Conservation (phyloP, 2,329 filamentous ascomycete genomes). For the Stromatinia cepivora region DNA sequence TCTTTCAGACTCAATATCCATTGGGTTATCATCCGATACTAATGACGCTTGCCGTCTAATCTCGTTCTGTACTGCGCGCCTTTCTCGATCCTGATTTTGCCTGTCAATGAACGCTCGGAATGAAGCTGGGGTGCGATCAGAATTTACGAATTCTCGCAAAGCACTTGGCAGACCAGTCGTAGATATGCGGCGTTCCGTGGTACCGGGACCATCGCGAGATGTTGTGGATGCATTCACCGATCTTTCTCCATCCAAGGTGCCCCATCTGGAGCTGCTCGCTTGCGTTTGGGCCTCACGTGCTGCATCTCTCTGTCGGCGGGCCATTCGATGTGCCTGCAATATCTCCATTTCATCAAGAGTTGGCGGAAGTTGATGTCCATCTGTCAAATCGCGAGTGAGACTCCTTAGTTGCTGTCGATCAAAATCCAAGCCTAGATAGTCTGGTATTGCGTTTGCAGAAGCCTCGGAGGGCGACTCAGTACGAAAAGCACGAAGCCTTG, state of each 20-base stretch:
- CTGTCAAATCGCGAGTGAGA: slow-evolving; percentile 38
- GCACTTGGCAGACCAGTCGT: slow-evolving; percentile 34
- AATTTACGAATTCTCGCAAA: slow-evolving; percentile 39
- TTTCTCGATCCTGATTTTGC: slow-evolving; percentile 41
- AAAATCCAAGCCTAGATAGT: slow-evolving; percentile 36
- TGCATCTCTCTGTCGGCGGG: slow-evolving; percentile 48
- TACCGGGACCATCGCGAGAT: slow-evolving; percentile 24
- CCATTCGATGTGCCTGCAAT: slow-evolving; percentile 56
- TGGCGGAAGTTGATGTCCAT: slow-evolving; percentile 53
- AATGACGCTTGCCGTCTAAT: slow-evolving; percentile 35
- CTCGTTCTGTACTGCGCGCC: slow-evolving; percentile 32
- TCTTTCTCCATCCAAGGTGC: slow-evolving; percentile 27
- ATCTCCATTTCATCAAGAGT: slow-evolving; percentile 57
- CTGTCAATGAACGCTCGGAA: slow-evolving; percentile 41
- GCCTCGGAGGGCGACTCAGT: slow-evolving; percentile 32
- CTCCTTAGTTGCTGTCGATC: slow-evolving; percentile 37
- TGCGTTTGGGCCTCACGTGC: slow-evolving; percentile 32
- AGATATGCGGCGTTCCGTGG: slow-evolving; percentile 31
- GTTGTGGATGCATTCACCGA: slow-evolving; percentile 19
- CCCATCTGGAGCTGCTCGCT: slow-evolving; percentile 28
- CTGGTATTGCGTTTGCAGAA: slow-evolving; percentile 35
- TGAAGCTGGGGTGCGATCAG: slow-evolving; percentile 37
- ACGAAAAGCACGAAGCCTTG: slow-evolving; percentile 35
- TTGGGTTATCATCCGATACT: slow-evolving; percentile 33
- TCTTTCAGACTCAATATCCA: slow-evolving; percentile 28